phyloP scores from a whole-genome alignment of 192 early-diverging fungal genomes.

The Entomortierella chlamydospora region DNA sequence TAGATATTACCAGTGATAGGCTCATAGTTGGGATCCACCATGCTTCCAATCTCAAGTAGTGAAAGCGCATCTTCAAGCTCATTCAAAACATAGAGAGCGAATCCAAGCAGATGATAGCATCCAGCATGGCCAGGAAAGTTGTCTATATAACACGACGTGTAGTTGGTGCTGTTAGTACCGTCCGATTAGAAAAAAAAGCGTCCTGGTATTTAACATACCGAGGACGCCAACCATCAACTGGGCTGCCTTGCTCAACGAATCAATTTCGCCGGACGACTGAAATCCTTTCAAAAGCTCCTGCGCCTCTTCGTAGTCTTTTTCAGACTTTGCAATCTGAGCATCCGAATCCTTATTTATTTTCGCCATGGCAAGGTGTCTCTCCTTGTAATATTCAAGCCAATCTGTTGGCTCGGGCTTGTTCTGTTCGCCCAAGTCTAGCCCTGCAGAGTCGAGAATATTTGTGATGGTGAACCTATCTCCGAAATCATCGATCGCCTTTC shows the following conservation, averaged over 20 bases:
- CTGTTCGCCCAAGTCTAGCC: constrained; percentile 55
- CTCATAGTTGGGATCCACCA: constrained; percentile 63
- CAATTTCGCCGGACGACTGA: constrained; percentile 54
- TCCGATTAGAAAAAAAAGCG: no score
- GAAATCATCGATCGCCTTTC: constrained; percentile 65
- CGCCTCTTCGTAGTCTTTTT: constrained; percentile 57
- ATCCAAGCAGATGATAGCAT: constrained; percentile 65
- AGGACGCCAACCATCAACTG: constrained; percentile 62
- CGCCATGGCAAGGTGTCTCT: constrained; percentile 40
- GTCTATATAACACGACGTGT: constrained; percentile 13
- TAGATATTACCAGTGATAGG: constrained; percentile 57
- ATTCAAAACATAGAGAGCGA: constrained; percentile 64
- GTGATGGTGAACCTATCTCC: constrained; percentile 64
- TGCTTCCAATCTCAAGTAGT: constrained; percentile 62
- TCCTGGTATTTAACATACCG: constrained; percentile 33
- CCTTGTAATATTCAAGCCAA: constrained; percentile 60
- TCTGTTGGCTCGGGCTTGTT: constrained; percentile 59
- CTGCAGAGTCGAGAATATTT: constrained; percentile 58
- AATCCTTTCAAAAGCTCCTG: constrained; percentile 57
- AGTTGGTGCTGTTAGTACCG: not conserved
- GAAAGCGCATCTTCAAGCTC: constrained; percentile 63
- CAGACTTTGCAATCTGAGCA: constrained; percentile 54
- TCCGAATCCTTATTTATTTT: constrained; percentile 48
- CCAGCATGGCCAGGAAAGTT: constrained; percentile 65
- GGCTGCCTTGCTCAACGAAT: constrained; percentile 57